These are phyloP conservation scores for Aureobasidium sp. DNA, from an alignment of 2,329 filamentous ascomycete genomes.

Conservation along the genomic window DNA sequence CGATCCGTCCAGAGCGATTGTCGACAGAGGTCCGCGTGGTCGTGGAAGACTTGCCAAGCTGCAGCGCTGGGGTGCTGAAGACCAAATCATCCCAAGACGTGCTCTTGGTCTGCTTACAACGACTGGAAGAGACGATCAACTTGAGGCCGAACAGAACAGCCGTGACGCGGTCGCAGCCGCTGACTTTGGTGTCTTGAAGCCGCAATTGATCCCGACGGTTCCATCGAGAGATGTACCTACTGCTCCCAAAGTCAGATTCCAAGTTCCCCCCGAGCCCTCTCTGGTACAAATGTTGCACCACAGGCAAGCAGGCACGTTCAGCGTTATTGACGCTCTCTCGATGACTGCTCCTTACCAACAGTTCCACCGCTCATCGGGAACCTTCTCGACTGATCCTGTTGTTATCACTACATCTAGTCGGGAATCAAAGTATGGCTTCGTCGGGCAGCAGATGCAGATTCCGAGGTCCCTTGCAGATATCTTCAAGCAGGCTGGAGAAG, in stretches of 20 bases:
- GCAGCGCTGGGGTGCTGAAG: conserved; percentile 10
- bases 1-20: conserved; percentile 13
- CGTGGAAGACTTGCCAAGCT: conserved; percentile 12
- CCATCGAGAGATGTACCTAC: neutral
- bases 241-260: neutral
- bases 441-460: conserved; percentile 6
- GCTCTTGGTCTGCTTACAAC: conserved; percentile 11
- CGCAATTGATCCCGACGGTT: neutral
- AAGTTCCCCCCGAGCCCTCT: neutral
- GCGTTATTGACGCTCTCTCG: conserved; percentile 18
- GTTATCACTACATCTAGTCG: neutral
- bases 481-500: conserved; percentile 12
- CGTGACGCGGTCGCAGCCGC: neutral
- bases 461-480: conserved; percentile 12
- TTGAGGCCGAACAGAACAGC: conserved; percentile 2
- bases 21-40: conserved; percentile 14
- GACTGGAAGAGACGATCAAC: neutral
- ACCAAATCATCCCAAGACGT: neutral
- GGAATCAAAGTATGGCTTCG: neutral
- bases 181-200: conserved; percentile 9
- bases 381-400: conserved; percentile 34
- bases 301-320: conserved; percentile 3
- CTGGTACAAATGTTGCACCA: neutral
- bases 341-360: conserved; percentile 31
- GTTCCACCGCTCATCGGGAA: conserved; percentile 34